These are phyloP conservation scores for Blastocladiella britannica DNA, from an alignment of 192 early-diverging fungal species.

Conservation along the genomic window DNA sequence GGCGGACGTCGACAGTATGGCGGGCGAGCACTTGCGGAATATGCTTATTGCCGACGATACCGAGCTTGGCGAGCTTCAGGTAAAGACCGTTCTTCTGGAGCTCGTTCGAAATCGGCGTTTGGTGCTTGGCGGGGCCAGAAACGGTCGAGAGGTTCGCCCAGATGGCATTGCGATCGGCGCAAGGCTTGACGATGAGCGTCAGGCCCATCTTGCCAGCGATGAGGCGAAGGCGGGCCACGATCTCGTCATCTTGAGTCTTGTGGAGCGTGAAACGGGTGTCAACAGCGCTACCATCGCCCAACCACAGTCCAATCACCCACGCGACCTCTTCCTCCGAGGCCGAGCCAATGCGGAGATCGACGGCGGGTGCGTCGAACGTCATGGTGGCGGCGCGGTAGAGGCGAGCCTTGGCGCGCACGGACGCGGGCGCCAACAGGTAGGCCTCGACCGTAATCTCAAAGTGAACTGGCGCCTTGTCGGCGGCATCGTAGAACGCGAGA, in stretches of 20 bases:
- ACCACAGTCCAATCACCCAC: conserved; percentile 12
- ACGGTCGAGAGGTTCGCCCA: not conserved
- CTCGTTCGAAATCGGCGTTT: conserved; percentile 1
- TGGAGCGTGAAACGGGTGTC: not conserved
- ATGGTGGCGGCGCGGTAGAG: conserved; percentile 11
- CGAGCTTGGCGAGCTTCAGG: conserved; percentile 8
- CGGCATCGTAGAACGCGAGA: conserved; percentile 4
- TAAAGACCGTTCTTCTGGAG: conserved; percentile 1
- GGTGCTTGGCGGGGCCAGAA: too few species aligned
- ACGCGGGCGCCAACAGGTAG: conserved; percentile 6
- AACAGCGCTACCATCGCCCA: conserved; percentile 2
- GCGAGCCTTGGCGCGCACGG: conserved; percentile 5
- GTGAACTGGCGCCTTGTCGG: conserved; percentile 5
- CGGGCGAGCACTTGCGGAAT: conserved; percentile 8
- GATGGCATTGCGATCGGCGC: not conserved
- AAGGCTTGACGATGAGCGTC: not conserved
- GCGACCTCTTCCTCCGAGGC: conserved; percentile 13
- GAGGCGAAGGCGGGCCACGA: conserved; percentile 6
- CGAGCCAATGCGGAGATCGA: conserved; percentile 8
- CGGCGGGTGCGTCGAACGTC: conserved; percentile 6
- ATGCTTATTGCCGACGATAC: conserved; percentile 3
- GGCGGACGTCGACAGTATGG: conserved; percentile 8
- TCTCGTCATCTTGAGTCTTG: not conserved
- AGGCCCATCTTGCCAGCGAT: conserved; percentile 12
- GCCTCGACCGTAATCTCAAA: conserved; percentile 17